Base-by-base conservation (phyloP, 768 basidiomycete species). In the Phanerochaete sordida region DNA sequence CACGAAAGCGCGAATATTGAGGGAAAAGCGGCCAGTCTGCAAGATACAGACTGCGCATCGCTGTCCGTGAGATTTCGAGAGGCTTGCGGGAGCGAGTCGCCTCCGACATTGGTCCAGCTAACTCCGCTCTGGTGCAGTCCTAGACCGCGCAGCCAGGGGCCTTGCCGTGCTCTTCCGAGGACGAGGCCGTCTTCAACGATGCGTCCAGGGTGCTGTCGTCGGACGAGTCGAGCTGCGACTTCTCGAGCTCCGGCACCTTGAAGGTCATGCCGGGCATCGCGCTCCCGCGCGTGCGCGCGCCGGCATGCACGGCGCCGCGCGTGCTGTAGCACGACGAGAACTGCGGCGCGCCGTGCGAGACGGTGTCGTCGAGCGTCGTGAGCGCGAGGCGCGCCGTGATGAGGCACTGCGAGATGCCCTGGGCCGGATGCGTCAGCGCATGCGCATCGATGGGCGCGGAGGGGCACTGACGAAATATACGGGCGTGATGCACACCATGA, bases 341-440 rank as follows among this genome's bases (percentile, higher is more conserved):
- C 19, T 51, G 28, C 50, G 9, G 30, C 16, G 15, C 19, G 7
- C 5, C 19, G 3, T 26, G 13, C 24, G 8, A 19, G 5, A 26
- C 24, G 21, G 33, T 39, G 30, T 23, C n/a, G 13, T 33, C 30
- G 5, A 7, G 19, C 5, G 27, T 11, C 28, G 9, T 54, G 1
- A 54, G 24, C 15, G 53, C 53, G 15, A 69, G 52, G 43, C 64
- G 68, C 9, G 64, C 66, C n/a, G 63, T 66, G 59, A 69, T 69
- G 23, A 69, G 58, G 47, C 62, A 58, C 46, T 69, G 68, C 5
- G 66, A 68, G 45, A 69, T 66, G 8, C 68, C 68, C 68, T 69
- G 44, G 8, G 30, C 12, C 27, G 9, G 31, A 33, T n/a, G 12
- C 13, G 30, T n/a, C 31, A 51, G 28, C 1, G n/a, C n/a, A 15